These are phyloP conservation scores for Phytomonas sp. DNA, from an alignment of 208 protist species.

Conservation along the genomic window DNA sequence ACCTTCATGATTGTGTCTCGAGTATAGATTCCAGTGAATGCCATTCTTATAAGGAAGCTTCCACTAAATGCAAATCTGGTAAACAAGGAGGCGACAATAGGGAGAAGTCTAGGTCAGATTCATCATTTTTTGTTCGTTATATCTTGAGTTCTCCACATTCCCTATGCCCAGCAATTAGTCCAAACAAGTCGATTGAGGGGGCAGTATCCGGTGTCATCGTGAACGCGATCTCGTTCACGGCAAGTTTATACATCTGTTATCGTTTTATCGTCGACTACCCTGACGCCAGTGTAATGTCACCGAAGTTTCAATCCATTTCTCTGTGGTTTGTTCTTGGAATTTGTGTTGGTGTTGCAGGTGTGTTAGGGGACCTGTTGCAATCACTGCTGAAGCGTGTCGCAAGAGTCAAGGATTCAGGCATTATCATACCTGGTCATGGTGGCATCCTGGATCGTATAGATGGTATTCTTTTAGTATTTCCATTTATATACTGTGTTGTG, in stretches of 20 bases:
- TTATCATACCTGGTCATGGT: slow-evolving; percentile 83
- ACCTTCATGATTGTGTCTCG: slow-evolving; percentile 15
- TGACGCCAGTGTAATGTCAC: slow-evolving; percentile 16
- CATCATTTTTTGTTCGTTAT: slow-evolving; percentile 9
- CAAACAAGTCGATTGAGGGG: slow-evolving; percentile 87
- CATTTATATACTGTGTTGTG: slow-evolving; percentile 57
- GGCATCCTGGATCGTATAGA: slow-evolving; percentile 88
- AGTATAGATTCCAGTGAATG: neutral
- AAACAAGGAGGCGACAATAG: neutral
- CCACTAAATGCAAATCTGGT: neutral
- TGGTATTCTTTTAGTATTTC: slow-evolving; percentile 71
- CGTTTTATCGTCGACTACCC: slow-evolving; percentile 14
- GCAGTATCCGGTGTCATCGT: slow-evolving; percentile 56
- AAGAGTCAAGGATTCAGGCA: slow-evolving; percentile 78
- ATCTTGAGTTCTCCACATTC: slow-evolving; percentile 36
- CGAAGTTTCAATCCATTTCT: slow-evolving; percentile 24
- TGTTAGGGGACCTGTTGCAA: slow-evolving; percentile 84
- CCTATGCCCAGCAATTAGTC: slow-evolving; percentile 60
- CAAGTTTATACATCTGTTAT: slow-evolving; percentile 31
- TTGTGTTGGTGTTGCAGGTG: slow-evolving; percentile 54
- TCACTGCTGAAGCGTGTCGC: slow-evolving; percentile 83
- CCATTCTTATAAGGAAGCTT: neutral
- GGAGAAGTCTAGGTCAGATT: neutral
- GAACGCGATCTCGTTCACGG: slow-evolving; percentile 43
- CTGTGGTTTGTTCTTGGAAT: slow-evolving; percentile 51